Percentiles rank a stretch among this genome's conserved stretches.
Evolutionary conservation across 345 rosid species (phyloP).

Genomic region (Cochlearia excelsa): DNA sequence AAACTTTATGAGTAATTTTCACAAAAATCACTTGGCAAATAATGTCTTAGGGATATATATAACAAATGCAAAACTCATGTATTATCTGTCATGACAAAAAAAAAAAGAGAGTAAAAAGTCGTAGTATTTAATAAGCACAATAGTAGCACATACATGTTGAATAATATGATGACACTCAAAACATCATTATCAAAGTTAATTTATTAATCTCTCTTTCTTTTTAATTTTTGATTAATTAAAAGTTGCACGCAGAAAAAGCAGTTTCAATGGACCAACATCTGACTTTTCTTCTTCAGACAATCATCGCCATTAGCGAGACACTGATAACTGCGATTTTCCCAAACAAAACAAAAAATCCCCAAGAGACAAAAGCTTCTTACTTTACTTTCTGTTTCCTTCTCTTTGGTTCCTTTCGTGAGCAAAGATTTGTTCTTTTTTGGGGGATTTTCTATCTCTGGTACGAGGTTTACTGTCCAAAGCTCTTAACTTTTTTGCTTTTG

Average conservation of each 20-base stretch:
- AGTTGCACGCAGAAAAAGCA: slow-evolving; percentile 23
- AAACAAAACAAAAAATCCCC: slow-evolving; percentile 10
- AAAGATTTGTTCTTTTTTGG: slow-evolving; percentile 14
- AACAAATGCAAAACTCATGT: too few relatives aligned
- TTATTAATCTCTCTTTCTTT: neutral
- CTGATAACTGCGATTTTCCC: slow-evolving; percentile 29
- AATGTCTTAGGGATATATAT: too few relatives aligned
- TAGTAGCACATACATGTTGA: too few relatives aligned
- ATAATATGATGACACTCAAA: neutral
- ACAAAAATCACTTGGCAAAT: too few relatives aligned
- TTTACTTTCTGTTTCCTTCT: slow-evolving; percentile 9
- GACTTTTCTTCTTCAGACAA: neutral
- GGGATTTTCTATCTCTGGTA: too few relatives aligned
- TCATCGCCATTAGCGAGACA: slow-evolving; percentile 17
- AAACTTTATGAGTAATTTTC: too few relatives aligned
- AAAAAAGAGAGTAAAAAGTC: too few relatives aligned
- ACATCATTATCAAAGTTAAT: slow-evolving; percentile 19
- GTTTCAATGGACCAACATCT: slow-evolving; percentile 24
- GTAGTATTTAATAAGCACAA: too few relatives aligned
- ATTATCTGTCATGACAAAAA: too few relatives aligned
- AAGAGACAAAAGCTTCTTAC: slow-evolving; percentile 23
- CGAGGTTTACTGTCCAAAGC: too few relatives aligned
- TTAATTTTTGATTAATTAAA: slow-evolving; percentile 1
- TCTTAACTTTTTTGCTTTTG: too few relatives aligned
- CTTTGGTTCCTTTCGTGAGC: neutral